Base-by-base conservation (phyloP, 805 yeast genomes). In the Yamadazyma scolyti region DNA sequence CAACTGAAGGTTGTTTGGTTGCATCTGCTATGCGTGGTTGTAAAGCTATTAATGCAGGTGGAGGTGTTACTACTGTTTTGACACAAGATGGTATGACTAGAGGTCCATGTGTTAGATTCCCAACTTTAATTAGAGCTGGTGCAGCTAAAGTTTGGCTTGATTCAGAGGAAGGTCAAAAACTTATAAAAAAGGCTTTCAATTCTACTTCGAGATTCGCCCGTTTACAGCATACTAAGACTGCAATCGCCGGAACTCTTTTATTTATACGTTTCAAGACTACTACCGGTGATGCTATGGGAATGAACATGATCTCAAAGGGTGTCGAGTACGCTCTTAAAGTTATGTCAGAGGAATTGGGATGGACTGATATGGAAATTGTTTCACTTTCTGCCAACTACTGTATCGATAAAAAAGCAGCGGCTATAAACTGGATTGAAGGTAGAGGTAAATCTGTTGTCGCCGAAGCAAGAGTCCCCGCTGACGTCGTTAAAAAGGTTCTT, bases 271-370 rank as follows among this genome's bases (percentile, higher is more conserved):
- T 93, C 70, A 79, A 89, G 56, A 94, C 99, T n/a, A 88, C 96
- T 23, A 93, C 99, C 12, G 99, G 99, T 60, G 99, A 93, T 68
- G 99, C 99, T 12, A 93, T 93, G 99, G 99, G 99, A 43, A 93
- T 93, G 99, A 93, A 93, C 58, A 93, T 93, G 99, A 93, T 93
- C 40, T 90, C 97, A 17, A 93, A 93, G 64, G 99, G 98, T 59
- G 96, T 88, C 27, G 99, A 93, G 56, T 72, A 68, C 56, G 77
- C 96, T 1, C 73, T 93, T 51, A 79, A 79, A 40, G 77, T 73
- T 55, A 87, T 93, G 96, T 77, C 74, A 25, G 84, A 82, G 48
- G 89, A 82, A 48, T 80, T 81, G 55, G 97, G 96, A 3, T 93
- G 90, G 78, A 79, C 77, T 15, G 98, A 93, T 61, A 93, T 93